phyloP scores from a whole-genome alignment of 2,329 filamentous ascomycete genomes.

The Cordyceps militaris region DNA sequence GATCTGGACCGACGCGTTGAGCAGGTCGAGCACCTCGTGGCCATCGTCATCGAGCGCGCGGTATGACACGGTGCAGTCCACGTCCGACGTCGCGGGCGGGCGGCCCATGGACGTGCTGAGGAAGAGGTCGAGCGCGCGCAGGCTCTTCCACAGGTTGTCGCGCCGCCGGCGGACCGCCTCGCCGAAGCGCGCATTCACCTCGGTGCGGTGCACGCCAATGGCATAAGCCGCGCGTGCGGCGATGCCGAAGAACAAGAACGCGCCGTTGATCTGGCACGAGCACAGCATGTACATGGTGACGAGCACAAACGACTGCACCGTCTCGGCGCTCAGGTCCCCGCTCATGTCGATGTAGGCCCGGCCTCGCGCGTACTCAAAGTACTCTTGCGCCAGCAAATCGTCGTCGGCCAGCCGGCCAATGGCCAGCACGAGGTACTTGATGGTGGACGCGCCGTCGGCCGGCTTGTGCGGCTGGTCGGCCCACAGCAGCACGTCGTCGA shows the following conservation, averaged over 20 bases:
- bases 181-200: slow-evolving; percentile 47
- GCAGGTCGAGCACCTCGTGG: slow-evolving; percentile 36
- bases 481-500: slow-evolving; percentile 37
- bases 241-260: slow-evolving; percentile 48
- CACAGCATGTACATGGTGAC: slow-evolving; percentile 48
- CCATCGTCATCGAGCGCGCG: slow-evolving; percentile 28
- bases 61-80: slow-evolving; percentile 48
- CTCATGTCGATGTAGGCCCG: slow-evolving; percentile 38
- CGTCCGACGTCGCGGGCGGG: slow-evolving; percentile 45
- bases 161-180: slow-evolving; percentile 34
- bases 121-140: slow-evolving; percentile 45
- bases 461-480: slow-evolving; percentile 25
- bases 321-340: slow-evolving; percentile 40
- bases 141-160: slow-evolving; percentile 47
- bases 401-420: slow-evolving; percentile 39
- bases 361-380: slow-evolving; percentile 44
- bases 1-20: slow-evolving; percentile 47
- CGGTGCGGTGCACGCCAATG: slow-evolving; percentile 45
- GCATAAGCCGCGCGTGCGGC: slow-evolving; percentile 46
- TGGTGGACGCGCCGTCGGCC: slow-evolving; percentile 33
- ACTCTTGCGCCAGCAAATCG: slow-evolving; percentile 34
- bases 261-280: slow-evolving; percentile 48
- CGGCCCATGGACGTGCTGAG: slow-evolving; percentile 48
- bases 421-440: slow-evolving; percentile 44
- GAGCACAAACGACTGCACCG: slow-evolving; percentile 43